Base-by-base conservation (phyloP, 106 monocot species). In the Cymbidium sinense region DNA sequence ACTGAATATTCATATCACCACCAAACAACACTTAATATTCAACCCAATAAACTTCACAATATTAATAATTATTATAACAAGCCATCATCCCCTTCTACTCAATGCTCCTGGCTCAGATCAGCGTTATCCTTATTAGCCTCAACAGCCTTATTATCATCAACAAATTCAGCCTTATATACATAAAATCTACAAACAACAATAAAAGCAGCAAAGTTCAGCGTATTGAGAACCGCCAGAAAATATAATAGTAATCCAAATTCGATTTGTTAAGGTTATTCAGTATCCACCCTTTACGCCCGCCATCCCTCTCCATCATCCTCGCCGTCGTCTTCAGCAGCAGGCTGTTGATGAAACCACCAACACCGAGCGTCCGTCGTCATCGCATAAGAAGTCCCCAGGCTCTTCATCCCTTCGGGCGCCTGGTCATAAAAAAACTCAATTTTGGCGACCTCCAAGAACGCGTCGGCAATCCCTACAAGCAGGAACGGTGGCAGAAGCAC, bases 361-460 rank as follows among this genome's bases (percentile, higher is more conserved):
- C 55, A 27, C 86, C 89, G 17, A 82, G 69, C n/a, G n/a, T n/a
- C n/a, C 7, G 81, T 84, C 20, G 89, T 80, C 81, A 86, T 44
- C 2, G 84, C 75, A 50, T 77, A 84, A 18, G 89, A 84, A 27
- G 86, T 84, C 19, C 89, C 89, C 15, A 89, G 73, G 35, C 89
- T 86, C 81, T 89, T 89, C 89, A 89, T 89, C 50, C 86, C 77
- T 31, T 86, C 84, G 0, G 89, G 89, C 18, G 89, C 84, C 70
- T 89, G 89, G 77, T 89, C 84, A 52, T 89, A 89, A 77, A 89
- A 89, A 62, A 89, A 89, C 43, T 90, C 87, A 4, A 85, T 85
- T 78, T 78, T 76, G 7, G 82, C 80, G 0, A 83, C 87, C n/a
- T 73, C 87, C 21, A 85, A n/a, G 65, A 90, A 90, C 0, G 90